Conservation (phyloP, 352 stramenopile species). For the Phytophthora foliorum region DNA sequence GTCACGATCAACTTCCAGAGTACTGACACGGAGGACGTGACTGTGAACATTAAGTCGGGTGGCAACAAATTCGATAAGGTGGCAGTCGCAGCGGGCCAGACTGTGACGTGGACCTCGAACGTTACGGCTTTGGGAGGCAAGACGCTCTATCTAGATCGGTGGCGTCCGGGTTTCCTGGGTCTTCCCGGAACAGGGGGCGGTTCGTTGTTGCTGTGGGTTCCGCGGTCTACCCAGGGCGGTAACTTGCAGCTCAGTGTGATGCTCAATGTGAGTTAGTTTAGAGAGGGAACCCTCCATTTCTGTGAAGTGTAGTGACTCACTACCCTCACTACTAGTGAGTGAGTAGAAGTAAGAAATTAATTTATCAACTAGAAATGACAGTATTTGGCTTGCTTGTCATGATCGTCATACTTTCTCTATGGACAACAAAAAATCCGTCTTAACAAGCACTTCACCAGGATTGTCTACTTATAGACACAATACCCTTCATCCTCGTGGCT, state of each 20-base stretch:
- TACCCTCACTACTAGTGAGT: neutral
- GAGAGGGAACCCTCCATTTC: slow-evolving; percentile 5
- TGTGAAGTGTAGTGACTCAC: slow-evolving; percentile 5
- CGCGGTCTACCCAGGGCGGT: slow-evolving; percentile 34
- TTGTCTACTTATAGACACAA: slow-evolving; percentile 3
- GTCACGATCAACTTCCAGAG: slow-evolving; percentile 48
- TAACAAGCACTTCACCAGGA: neutral
- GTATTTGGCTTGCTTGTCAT: too few species aligned
- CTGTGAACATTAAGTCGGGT: slow-evolving; percentile 53
- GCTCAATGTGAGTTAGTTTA: slow-evolving; percentile 43
- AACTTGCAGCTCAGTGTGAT: slow-evolving; percentile 33
- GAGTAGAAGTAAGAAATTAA: neutral
- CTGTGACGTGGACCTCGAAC: slow-evolving; percentile 44
- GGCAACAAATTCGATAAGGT: slow-evolving; percentile 42
- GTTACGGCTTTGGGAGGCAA: slow-evolving; percentile 43
- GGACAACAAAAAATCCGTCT: neutral
- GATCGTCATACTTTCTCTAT: neutral
- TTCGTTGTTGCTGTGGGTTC: slow-evolving; percentile 52
- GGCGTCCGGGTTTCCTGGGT: slow-evolving; percentile 46
- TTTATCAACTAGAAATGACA: neutral
- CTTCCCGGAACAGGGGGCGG: slow-evolving; percentile 43
- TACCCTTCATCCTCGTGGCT: neutral
- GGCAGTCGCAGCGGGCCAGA: slow-evolving; percentile 34
- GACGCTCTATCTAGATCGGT: slow-evolving; percentile 54
- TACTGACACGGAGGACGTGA: slow-evolving; percentile 43